Base-by-base conservation (phyloP, 2,329 filamentous ascomycete species). In the Esteya vermicola region DNA sequence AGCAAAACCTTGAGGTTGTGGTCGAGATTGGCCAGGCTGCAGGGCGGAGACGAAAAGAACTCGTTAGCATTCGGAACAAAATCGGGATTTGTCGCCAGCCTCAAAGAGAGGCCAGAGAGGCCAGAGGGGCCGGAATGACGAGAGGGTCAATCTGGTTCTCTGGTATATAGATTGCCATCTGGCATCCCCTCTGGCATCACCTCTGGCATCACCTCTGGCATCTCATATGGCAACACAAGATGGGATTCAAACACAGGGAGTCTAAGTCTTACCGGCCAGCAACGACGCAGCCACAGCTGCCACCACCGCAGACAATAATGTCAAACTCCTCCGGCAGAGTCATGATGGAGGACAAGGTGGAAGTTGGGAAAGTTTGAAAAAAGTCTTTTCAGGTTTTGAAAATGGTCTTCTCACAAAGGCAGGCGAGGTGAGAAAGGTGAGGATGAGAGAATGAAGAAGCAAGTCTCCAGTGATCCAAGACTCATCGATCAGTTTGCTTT, bases 291-390 rank as follows among this genome's bases (percentile, higher is more conserved):
- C 68, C 76, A 45, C 70, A 75, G 54, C 77, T 82, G 40, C 81
- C 81, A 52, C 81, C 81, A 52, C 81, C 81, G 48, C 76, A 81
- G 23, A 85, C 78, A 50, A 85, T 85, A 50, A 86, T 85, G 55
- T 85, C 81, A 52, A 84, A 81, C 64, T 85, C 81, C 43, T 85
- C 80, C 27, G 81, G 80, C 46, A 85, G 53, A 9, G 33, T 26
- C 39, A 40, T 40, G 33, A n/a, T n/a, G n/a, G n/a, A n/a, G n/a
- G n/a, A n/a, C n/a, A n/a, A n/a, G n/a, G n/a, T n/a, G n/a, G n/a
- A n/a, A n/a, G 4, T 26, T 25, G 20, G 14, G 5, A 5, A 16
- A 3, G 28, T 16, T 16, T 31, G 16, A 20, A 9, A 4, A 39
- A 19, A 9, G 19, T 8, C 14, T 25, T 13, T n/a, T 9, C 3